phyloP scores from a whole-genome alignment of 768 basidiomycete genomes.

The Lactarius pseudohatsudake region DNA sequence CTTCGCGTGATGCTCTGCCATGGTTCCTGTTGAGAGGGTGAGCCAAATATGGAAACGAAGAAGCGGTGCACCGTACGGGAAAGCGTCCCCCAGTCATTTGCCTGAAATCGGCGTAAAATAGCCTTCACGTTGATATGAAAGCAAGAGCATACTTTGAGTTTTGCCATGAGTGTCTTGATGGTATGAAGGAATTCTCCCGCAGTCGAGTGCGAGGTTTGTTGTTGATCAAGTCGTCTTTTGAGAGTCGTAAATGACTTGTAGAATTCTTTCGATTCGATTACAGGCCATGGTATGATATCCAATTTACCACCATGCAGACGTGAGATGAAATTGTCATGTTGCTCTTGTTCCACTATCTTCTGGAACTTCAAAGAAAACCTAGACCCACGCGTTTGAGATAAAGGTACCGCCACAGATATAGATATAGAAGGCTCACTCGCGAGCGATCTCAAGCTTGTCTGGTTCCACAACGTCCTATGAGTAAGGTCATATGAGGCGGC shows the following conservation, averaged over 20 bases:
- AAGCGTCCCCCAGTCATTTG: constrained; percentile 62
- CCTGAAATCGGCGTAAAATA: constrained; percentile 14
- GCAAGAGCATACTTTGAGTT: constrained; percentile 47
- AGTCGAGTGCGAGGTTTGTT: constrained; percentile 46
- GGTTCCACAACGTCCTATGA: constrained; percentile 60
- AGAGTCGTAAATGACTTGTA: constrained; percentile 51
- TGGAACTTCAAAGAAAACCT: constrained; percentile 59
- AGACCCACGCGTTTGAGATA: no score
- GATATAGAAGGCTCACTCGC: constrained; percentile 44
- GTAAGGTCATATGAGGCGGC: background rate
- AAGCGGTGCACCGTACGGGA: constrained; percentile 46
- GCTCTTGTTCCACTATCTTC: constrained; percentile 61
- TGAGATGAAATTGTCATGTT: constrained; percentile 61
- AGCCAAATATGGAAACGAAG: background rate
- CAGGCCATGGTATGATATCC: constrained; percentile 55
- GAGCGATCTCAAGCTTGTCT: constrained; percentile 55
- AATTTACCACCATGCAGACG: constrained; percentile 54
- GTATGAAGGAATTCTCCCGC: constrained; percentile 55
- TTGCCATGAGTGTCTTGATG: constrained; percentile 65
- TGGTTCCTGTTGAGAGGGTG: constrained; percentile 40
- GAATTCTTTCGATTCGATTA: constrained; percentile 47
- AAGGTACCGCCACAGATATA: no score
- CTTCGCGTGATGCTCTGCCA: constrained; percentile 45
- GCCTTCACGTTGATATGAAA: no score
- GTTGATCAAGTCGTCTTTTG: constrained; percentile 48